phyloP scores from a whole-genome alignment of 805 yeast species.

The Wickerhamomyces rabaulensis region DNA sequence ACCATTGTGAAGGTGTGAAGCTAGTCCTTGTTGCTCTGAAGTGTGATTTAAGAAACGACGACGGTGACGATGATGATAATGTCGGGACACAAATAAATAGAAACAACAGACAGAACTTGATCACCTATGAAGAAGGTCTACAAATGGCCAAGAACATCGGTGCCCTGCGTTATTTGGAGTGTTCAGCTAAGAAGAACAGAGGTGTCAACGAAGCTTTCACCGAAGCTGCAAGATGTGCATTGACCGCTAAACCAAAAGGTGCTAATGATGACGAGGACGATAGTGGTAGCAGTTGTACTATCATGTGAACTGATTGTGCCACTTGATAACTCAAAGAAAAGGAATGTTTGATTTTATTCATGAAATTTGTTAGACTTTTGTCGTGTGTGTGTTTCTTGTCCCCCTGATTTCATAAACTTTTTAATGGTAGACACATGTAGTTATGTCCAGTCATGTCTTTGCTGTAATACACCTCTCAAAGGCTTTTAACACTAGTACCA shows the following conservation, averaged over 20 bases:
- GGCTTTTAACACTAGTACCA: too few species aligned
- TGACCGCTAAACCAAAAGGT: constrained; percentile 83
- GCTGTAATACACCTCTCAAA: too few species aligned
- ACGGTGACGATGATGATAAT: constrained; percentile 36
- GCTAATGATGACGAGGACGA: constrained; percentile 41
- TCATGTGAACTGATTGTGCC: constrained; percentile 29
- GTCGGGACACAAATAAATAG: constrained; percentile 27
- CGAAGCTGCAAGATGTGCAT: constrained; percentile 96
- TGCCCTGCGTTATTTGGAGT: constrained; percentile 90
- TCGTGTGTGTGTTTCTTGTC: background rate
- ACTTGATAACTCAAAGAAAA: background rate
- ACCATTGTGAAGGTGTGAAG: constrained; percentile 95
- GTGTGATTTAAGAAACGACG: constrained; percentile 81
- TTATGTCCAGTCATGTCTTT: too few species aligned
- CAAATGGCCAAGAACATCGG: constrained; percentile 90
- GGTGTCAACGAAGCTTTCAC: constrained; percentile 99
- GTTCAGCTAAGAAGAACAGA: constrained; percentile 92
- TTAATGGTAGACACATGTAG: background rate
- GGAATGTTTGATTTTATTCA: background rate
- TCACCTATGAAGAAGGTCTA: constrained; percentile 89
- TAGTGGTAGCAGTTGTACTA: constrained; percentile 29
- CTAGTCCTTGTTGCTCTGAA: constrained; percentile 89
- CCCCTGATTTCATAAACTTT: background rate
- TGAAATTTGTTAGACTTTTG: background rate
- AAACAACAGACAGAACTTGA: constrained; percentile 42